Base-by-base conservation (phyloP, 176 grass and related monocot genomes). In the Phoenix roebelenii region DNA sequence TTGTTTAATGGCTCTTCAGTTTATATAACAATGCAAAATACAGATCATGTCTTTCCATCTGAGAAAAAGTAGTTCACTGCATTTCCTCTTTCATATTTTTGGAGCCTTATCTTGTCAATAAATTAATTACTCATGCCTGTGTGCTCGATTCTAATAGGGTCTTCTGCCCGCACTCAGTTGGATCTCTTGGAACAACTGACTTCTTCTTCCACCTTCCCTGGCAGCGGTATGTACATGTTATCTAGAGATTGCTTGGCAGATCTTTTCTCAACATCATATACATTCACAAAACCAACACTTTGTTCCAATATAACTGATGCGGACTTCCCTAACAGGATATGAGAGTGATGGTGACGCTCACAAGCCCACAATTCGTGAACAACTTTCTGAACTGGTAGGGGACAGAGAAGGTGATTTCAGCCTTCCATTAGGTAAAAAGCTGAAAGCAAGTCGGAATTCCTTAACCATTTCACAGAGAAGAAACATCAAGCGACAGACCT, bases 141-240 rank as follows among this genome's bases (percentile, higher is more conserved):
- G 49, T 62, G 10, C 52, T 58, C 60, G 23, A 51, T 57, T 29
- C 69, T 9, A 64, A 14, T 14, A 97, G 87, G 76, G 60, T 98
- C 93, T 60, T 92, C 88, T 10, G 76, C 82, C 3, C 84, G 81
- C 23, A 19, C 73, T 18, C 88, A 89, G 60, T 28, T 98, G 82
- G 84, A 89, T 85, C 76, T 98, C 60, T 67, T 98, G 76, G 86
- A 98, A 51, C 93, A 92, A 52, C 84, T 98, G 68, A 79, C 77
- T 28, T 80, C 89, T 28, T 80, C 89, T 60, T 44, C 81, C 7
- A n/a, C 66, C 19, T 48, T 76, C 28, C 53, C 66, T 67, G 75
- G 16, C 61, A 82, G 16, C 0, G 86, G 84, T 97, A 91, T 44
- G 61, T 69, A 25, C 39, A 50, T 17, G 12, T 30, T 7, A 30